A percentile compares a stretch with the other conserved stretches of the same genome.
phyloP scores from a whole-genome alignment of 345 rosid genomes.

The Trapa bicornis region DNA sequence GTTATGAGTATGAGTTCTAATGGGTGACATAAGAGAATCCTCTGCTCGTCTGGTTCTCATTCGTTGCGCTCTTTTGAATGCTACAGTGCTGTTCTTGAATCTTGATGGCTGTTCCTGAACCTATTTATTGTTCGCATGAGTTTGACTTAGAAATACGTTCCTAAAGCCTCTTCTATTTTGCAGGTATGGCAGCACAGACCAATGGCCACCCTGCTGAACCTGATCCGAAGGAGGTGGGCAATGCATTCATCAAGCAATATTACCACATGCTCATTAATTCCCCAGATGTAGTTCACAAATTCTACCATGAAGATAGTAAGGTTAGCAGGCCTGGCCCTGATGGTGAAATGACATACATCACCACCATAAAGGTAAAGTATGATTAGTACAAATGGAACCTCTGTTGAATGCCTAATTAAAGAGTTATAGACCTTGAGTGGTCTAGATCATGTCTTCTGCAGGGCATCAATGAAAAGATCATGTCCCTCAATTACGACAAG shows the following conservation, averaged over 20 bases:
- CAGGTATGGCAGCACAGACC: conserved; percentile 37
- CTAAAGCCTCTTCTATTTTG: conserved; percentile 5
- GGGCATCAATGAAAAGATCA: conserved; percentile 61
- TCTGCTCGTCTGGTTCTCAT: neutral
- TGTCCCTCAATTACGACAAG: conserved; percentile 32
- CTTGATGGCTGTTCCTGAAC: neutral
- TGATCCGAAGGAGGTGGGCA: conserved; percentile 36
- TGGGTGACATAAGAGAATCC: neutral
- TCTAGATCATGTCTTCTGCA: conserved; percentile 12
- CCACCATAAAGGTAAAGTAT: conserved; percentile 31
- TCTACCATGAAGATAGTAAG: conserved; percentile 47
- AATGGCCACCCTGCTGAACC: conserved; percentile 21
- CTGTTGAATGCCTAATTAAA: neutral
- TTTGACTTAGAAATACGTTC: neutral
- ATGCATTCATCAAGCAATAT: conserved; percentile 46
- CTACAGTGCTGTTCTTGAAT: too few species aligned
- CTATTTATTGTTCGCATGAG: neutral
- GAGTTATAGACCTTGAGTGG: too few species aligned
- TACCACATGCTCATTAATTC: conserved; percentile 31
- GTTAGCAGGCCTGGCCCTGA: conserved; percentile 36
- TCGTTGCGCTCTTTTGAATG: neutral
- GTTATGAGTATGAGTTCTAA: neutral
- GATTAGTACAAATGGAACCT: too few species aligned
- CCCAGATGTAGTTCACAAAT: conserved; percentile 33
- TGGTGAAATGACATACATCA: conserved; percentile 39